phyloP scores from a whole-genome alignment of 2,329 filamentous ascomycete genomes.

The Triangularia verruculosa region DNA sequence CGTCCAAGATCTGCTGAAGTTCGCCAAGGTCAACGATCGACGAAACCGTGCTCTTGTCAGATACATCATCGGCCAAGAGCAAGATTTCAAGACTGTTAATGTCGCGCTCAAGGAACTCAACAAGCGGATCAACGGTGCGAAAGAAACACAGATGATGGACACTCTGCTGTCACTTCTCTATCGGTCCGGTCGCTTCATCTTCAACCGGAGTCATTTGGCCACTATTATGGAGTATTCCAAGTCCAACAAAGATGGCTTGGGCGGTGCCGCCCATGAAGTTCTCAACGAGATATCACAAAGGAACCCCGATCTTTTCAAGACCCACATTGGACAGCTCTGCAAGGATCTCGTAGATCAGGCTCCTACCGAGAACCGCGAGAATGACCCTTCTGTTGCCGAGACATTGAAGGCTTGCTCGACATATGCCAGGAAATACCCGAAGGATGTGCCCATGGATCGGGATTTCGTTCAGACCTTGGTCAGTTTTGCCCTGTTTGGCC shows the following conservation, averaged over 20 bases:
- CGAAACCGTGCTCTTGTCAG: slow-evolving; percentile 85
- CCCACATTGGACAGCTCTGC: slow-evolving; percentile 87
- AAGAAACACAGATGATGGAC: slow-evolving; percentile 66
- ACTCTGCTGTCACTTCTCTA: slow-evolving; percentile 82
- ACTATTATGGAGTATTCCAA: slow-evolving; percentile 85
- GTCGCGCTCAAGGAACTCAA: slow-evolving; percentile 88
- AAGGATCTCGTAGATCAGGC: slow-evolving; percentile 79
- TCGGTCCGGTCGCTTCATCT: slow-evolving; percentile 77
- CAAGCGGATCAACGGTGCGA: slow-evolving; percentile 71
- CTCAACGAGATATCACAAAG: slow-evolving; percentile 87
- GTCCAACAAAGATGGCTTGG: slow-evolving; percentile 76
- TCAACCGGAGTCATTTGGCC: slow-evolving; percentile 90
- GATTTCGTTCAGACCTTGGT: slow-evolving; percentile 79
- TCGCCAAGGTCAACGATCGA: slow-evolving; percentile 86
- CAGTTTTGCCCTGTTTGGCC: slow-evolving; percentile 78
- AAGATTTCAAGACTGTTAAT: slow-evolving; percentile 87
- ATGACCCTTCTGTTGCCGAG: slow-evolving; percentile 75
- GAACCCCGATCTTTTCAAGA: slow-evolving; percentile 87
- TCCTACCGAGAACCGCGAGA: slow-evolving; percentile 64
- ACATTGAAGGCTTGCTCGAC: slow-evolving; percentile 91
- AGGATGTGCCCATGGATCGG: slow-evolving; percentile 76
- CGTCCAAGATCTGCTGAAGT: slow-evolving; percentile 77
- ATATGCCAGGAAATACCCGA: slow-evolving; percentile 81
- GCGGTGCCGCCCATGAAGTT: slow-evolving; percentile 78
- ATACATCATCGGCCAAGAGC: slow-evolving; percentile 79